These are phyloP conservation scores for Tephrocybe sp. DNA, from an alignment of 768 basidiomycete species.

Conservation along the genomic window DNA sequence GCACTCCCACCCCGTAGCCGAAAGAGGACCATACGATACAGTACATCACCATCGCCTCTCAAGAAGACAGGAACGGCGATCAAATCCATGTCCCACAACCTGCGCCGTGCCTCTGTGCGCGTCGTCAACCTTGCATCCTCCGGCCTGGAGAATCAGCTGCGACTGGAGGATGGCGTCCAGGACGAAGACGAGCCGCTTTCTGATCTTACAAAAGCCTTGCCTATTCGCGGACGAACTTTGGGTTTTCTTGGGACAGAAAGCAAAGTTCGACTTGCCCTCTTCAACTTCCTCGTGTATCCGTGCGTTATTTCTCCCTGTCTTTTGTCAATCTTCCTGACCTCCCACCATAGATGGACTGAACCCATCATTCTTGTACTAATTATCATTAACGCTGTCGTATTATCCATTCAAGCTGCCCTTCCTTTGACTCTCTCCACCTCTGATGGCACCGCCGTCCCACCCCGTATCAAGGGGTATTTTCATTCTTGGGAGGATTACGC, in stretches of 20 bases:
- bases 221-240: conserved; percentile 77
- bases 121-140: conserved; percentile 78
- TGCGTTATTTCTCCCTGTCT: conserved; percentile 39
- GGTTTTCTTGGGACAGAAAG: conserved; percentile 74
- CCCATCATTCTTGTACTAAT: conserved; percentile 82
- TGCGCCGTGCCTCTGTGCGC: conserved; percentile 68
- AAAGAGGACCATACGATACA: conserved; percentile 52
- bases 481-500: conserved; percentile 86
- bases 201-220: conserved; percentile 44
- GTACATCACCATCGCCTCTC: conserved; percentile 53
- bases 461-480: conserved; percentile 69
- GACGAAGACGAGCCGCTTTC: conserved; percentile 36
- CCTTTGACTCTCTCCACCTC: conserved; percentile 54
- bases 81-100: conserved; percentile 52
- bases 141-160: conserved; percentile 59
- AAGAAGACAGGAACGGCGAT: conserved; percentile 62
- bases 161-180: conserved; percentile 37
- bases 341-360: conserved; percentile 72
- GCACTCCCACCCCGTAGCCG: conserved; percentile 38
- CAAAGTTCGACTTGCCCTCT: conserved; percentile 60
- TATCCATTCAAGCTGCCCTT: conserved; percentile 77
- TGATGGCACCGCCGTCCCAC: conserved; percentile 39
- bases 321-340: conserved; percentile 1
- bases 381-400: conserved; percentile 76
- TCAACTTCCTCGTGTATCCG: conserved; percentile 69